Evolutionary conservation across 164 flowering plant species (phyloP).

Genomic region (Aristolochia contorta): DNA sequence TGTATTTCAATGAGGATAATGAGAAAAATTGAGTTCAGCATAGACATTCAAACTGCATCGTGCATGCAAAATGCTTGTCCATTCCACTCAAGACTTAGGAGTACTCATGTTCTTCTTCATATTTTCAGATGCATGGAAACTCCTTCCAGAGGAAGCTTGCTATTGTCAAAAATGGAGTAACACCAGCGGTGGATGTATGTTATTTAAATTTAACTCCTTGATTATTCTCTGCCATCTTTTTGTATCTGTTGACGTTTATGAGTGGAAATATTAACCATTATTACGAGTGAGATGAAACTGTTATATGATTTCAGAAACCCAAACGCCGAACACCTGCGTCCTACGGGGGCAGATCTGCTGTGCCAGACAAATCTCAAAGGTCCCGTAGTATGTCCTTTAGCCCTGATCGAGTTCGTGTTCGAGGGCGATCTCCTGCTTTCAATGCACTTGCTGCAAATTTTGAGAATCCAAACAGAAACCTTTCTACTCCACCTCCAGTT

Average conservation of each 20-base stretch:
- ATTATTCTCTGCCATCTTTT: neutral
- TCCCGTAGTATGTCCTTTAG: conserved; percentile 97
- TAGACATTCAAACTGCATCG: neutral
- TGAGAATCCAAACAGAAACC: conserved; percentile 79
- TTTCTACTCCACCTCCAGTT: conserved; percentile 92
- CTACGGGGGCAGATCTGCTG: conserved; percentile 83
- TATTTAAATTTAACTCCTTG: neutral
- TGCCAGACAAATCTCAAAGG: conserved; percentile 86
- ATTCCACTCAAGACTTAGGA: too few relatives aligned
- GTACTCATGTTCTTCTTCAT: neutral
- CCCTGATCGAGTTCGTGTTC: conserved; percentile 94
- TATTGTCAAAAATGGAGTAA: conserved; percentile 61
- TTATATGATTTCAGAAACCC: conserved; percentile 54
- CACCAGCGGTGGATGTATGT: conserved; percentile 63
- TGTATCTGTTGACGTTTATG: neutral
- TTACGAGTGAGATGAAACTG: neutral
- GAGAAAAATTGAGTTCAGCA: neutral
- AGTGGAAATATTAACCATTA: too few relatives aligned
- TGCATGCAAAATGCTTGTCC: neutral
- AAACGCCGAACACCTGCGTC: conserved; percentile 54
- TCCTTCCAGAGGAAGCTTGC: conserved; percentile 89
- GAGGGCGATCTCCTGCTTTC: conserved; percentile 98
- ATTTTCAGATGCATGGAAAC: conserved; percentile 97
- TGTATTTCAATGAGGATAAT: neutral
- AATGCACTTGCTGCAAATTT: conserved; percentile 88